Evolutionary conservation across 2,329 filamentous ascomycete species (phyloP), one percentile per base, ranked within the genome.

Genomic region (Aotearoamyces nothofagi): DNA sequence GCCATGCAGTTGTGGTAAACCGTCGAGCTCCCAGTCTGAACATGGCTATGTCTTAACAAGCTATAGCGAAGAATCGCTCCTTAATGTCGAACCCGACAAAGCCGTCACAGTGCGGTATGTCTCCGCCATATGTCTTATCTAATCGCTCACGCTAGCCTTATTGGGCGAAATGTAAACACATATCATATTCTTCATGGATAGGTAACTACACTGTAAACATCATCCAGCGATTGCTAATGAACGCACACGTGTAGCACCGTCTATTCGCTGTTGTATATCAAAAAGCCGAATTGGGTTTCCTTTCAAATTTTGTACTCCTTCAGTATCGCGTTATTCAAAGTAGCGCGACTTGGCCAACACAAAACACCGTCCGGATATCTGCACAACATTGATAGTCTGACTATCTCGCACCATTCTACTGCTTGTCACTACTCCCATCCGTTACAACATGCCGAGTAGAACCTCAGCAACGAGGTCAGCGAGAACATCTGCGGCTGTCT

Each of bases 11-110:
- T 4, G 63, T 65, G 17, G 63, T 58, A 40, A 76, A 69, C 15
- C 61, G 60, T 36, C 71, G 60, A 30, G 65, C 54, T 32, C 60
- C 58, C 32, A 60, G 59, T 42, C 63, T 57, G 36, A 72, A 65
- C 69, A 28, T 28, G 3, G 8, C 17, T n/a, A n/a, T n/a, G n/a
- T n/a, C n/a, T n/a, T n/a, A n/a, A n/a, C n/a, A n/a, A n/a, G n/a
- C 24, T 15, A 15, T 14, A 8, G 9, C 7, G 12, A 15, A 26
- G 24, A 10, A 12, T 9, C 14, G 24, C 14, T 4, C 15, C n/a
- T 5, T 8, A 7, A 11, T 17, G 4, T 9, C 16, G n/a, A 12
- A 5, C 5, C 13, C 16, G 14, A 27, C 16, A n/a, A 16, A n/a
- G n/a, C n/a, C n/a, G n/a, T n/a, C n/a, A n/a, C n/a, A n/a, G n/a